A percentile compares a stretch with the other conserved stretches of the same genome.
Conservation (phyloP, 495 filamentous ascomycete species). For the Recurvomyces mirabilis region DNA sequence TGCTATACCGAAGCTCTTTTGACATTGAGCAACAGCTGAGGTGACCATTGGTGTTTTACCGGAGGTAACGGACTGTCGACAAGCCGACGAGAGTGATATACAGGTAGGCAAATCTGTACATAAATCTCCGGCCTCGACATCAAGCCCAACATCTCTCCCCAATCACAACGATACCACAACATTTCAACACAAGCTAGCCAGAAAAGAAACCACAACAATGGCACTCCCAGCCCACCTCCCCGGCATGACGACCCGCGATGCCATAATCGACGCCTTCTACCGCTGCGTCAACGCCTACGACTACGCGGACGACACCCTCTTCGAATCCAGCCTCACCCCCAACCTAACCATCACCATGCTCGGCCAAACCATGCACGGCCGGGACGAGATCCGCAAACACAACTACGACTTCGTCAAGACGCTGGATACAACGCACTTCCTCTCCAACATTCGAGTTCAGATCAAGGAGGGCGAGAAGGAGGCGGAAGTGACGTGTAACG, state of each 20-base stretch:
- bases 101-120: too few relatives aligned
- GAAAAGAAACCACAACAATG: not conserved
- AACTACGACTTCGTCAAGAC: not conserved
- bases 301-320: conserved; percentile 14
- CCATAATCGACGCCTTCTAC: conserved; percentile 21
- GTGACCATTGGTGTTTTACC: too few relatives aligned
- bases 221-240: conserved; percentile 13
- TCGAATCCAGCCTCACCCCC: conserved; percentile 14
- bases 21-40: too few relatives aligned
- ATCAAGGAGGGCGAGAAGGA: conserved; percentile 17
- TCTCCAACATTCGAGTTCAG: conserved; percentile 23
- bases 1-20: too few relatives aligned
- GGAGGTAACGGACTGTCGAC: too few relatives aligned
- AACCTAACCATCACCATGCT: conserved; percentile 10
- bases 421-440: conserved; percentile 17
- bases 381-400: conserved; percentile 2
- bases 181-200: not conserved
- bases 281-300: conserved; percentile 21
- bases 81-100: too few relatives aligned
- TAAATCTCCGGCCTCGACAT: too few relatives aligned
- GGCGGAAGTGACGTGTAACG: conserved; percentile 17
- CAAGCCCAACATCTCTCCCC: not conserved
- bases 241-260: conserved; percentile 15
- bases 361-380: not conserved
- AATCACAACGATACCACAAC: not conserved